A percentile compares a stretch with the other conserved stretches of the same genome.
Conservation (phyloP, 345 rosid genomes). For the Rhodomyrtus tomentosa region DNA sequence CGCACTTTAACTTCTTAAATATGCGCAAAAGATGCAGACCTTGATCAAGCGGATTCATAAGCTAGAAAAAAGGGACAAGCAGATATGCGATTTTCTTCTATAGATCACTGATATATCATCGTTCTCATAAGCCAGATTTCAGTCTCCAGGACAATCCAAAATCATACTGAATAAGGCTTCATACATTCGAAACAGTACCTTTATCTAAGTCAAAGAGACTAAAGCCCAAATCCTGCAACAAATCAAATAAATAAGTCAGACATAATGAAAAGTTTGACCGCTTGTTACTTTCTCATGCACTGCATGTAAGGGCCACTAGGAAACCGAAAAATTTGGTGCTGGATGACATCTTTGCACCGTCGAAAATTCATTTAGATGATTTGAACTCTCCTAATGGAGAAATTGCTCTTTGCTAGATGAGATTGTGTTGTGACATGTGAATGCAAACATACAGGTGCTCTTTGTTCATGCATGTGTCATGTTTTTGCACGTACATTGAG, state of each 20-base stretch:
- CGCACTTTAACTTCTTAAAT: not conserved
- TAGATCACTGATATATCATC: not conserved
- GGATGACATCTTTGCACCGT: not conserved
- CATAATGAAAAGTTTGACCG: not conserved
- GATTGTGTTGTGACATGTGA: not conserved
- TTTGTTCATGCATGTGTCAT: not conserved
- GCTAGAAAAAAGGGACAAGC: not conserved
- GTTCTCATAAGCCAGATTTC: not conserved
- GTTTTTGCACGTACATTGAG: not conserved
- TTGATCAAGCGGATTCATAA: not conserved
- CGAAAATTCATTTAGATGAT: not conserved
- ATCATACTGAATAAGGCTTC: not conserved
- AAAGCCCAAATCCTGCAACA: constrained; percentile 57
- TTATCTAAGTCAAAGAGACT: constrained; percentile 38
- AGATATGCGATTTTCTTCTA: not conserved
- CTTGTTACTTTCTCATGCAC: not conserved
- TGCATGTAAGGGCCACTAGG: not conserved
- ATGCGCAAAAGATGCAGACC: not conserved
- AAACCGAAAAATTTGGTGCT: not conserved
- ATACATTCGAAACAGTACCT: not conserved
- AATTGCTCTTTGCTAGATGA: not conserved
- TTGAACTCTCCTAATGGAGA: not conserved
- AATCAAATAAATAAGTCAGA: not conserved
- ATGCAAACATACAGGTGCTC: not conserved
- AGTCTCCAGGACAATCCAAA: not conserved